Base-by-base conservation (phyloP, 768 basidiomycete genomes). In the Tricholoma furcatifolium region DNA sequence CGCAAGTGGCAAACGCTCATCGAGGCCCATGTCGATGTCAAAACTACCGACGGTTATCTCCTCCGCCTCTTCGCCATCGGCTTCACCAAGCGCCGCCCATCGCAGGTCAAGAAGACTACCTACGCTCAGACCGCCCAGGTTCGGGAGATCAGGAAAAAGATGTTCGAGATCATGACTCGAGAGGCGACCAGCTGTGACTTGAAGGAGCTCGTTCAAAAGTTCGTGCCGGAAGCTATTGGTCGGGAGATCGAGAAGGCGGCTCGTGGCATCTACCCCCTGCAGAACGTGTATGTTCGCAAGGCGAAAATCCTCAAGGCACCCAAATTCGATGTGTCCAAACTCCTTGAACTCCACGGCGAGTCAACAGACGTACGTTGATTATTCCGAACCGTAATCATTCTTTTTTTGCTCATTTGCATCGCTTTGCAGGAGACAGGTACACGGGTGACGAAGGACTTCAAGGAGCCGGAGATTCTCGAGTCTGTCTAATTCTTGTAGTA, bases 1-100 rank as follows among this genome's bases (percentile, higher is more conserved):
- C 92, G 96, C 73, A 99, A 98, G 78, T 99, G 97, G 97, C 97
- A 98, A 77, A 86, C 96, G 17, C 89, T 98, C 67, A 95, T 99
- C 65, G 97, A 98, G 77, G 97, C 97, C 35, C 91, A 94, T 71
- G 91, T 98, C 70, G 97, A 99, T 68, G 94, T 99, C 65, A 94
- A 94, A 80, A 99, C 97, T 54, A 96, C 95, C 60, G 97, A 99
- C 72, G 97, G 97, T 44, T 99, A 99, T 84, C 91, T 98, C 70
- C 81, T 99, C 74, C 93, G 97, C 57, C 91, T 99, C 60, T 99
- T 99, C 75, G 88, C 93, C 60, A 98, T 99, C 65, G 97, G 89
- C 62, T 99, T 98, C 86, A 98, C 97, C 65, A 97, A 96, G 80
- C 91, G 93, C 61, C 87, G 95, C 61, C 93, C 87, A 65, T 81